Conservation (phyloP, 1,284 basidiomycete genomes). For the Rhodotorula sp. region DNA sequence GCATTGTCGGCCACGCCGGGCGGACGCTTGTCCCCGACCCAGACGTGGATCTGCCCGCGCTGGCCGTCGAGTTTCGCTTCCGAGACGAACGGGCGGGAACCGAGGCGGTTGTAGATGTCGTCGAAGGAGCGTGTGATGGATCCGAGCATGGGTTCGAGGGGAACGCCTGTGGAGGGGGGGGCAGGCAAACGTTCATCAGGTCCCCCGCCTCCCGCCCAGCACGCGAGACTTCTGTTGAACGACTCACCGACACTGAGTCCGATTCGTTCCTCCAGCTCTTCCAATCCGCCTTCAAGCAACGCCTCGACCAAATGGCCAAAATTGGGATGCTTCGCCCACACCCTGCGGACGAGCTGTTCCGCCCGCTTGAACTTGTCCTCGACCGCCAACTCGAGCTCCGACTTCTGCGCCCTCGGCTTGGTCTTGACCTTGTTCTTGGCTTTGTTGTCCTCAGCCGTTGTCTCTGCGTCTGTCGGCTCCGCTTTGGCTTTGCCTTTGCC, state of each 20-base stretch:
- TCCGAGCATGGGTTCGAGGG: slow-evolving; percentile 56
- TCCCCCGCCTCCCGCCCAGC: neutral
- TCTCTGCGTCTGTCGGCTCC: neutral
- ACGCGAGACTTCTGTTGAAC: neutral
- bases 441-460: neutral
- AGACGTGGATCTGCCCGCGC: slow-evolving; percentile 76
- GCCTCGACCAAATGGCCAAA: slow-evolving; percentile 74
- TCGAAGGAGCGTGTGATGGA: slow-evolving; percentile 70
- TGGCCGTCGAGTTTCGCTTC: slow-evolving; percentile 87
- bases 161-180: slow-evolving; percentile 48
- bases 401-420: slow-evolving; percentile 43
- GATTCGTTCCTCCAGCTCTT: slow-evolving; percentile 53
- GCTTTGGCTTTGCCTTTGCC: slow-evolving; percentile 8
- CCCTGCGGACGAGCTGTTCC: slow-evolving; percentile 61
- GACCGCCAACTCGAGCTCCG: slow-evolving; percentile 42
- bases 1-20: slow-evolving; percentile 12
- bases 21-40: slow-evolving; percentile 13
- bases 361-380: slow-evolving; percentile 46
- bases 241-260: slow-evolving; percentile 25
- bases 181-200: neutral
- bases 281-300: slow-evolving; percentile 49
- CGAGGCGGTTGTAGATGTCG: slow-evolving; percentile 72
- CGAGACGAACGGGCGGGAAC: slow-evolving; percentile 65
- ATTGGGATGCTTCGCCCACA: slow-evolving; percentile 84
- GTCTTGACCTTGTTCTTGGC: slow-evolving; percentile 28